Base-by-base conservation (phyloP, 164 flowering plant species). In the Hamamelis virginiana region DNA sequence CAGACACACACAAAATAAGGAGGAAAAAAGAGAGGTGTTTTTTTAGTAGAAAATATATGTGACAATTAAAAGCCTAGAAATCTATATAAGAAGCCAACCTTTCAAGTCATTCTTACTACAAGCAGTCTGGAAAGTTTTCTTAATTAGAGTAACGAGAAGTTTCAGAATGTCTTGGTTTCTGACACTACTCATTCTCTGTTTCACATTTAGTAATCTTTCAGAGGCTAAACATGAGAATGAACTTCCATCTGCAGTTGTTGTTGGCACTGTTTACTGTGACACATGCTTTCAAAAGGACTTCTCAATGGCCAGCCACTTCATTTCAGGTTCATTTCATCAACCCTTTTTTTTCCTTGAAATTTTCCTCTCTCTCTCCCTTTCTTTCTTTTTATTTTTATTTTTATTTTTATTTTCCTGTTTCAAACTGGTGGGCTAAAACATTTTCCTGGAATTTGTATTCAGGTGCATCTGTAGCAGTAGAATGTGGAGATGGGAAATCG, bases 251-350 rank as follows among this genome's bases (percentile, higher is more conserved):
- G 97, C 87, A 15, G 80, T 84, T 65, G 83, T 90, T 25, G 86
- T 85, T 44, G 97, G 98, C 21, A 85, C 90, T 22, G 96, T 91
- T 47, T 87, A 73, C 74, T 91, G 98, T 71, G 94, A 91, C 72
- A 85, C 96, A 41, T 93, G 98, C 65, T 89, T 79, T 75, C 83
- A 80, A 21, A 69, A 76, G 21, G 76, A 69, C 61, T 76, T 88
- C 82, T 75, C 92, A 23, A 76, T 58, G 72, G 23, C 69, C 70
- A 83, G 83, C 77, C 89, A 85, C 83, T 87, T 87, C 82, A 84
- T 94, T 65, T 72, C 91, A 87, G 98, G 98, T 92, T 69, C 66
- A 47, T 64, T 60, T 57, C 6, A 6, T 11, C 45, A 6, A 25
- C 21, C 12, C 22, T 14, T 9, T n/a, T 38, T 46, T n/a, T n/a